Conservation (phyloP, 345 rosid genomes). For the Toxicodendron radicans region DNA sequence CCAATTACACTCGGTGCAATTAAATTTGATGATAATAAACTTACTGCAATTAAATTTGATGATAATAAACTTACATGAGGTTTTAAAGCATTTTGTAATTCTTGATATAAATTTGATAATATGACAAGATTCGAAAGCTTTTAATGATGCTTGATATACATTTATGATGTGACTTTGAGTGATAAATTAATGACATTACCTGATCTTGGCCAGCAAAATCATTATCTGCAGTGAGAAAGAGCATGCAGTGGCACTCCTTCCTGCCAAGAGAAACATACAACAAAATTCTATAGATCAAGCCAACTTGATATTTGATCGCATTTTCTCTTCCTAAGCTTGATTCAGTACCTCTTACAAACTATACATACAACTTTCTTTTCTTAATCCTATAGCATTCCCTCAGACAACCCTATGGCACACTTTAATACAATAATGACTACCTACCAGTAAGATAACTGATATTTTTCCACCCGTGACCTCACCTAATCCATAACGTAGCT, state of each 20-base stretch:
- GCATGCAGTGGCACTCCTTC: constrained; percentile 99
- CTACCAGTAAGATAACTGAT: neutral
- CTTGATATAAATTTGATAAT: neutral
- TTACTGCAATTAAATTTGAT: too few relatives aligned
- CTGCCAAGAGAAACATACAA: constrained; percentile 40
- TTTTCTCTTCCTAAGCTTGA: neutral
- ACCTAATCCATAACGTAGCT: neutral
- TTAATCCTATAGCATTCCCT: neutral
- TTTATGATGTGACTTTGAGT: neutral
- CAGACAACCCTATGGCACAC: neutral
- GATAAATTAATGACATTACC: constrained; percentile 36
- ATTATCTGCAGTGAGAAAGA: constrained; percentile 91
- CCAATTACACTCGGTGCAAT: too few relatives aligned
- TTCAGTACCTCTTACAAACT: neutral
- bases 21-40: too few relatives aligned
- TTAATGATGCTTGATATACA: neutral
- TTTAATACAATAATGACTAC: neutral
- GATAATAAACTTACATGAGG: neutral
- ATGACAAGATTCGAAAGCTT: constrained; percentile 5
- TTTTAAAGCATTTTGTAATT: neutral
- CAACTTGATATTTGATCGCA: neutral
- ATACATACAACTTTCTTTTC: neutral
- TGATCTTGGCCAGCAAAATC: constrained; percentile 95
- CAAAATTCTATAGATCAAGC: neutral
- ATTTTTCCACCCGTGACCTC: neutral